These are phyloP conservation scores for Colletotrichum spaethianum DNA, from an alignment of 2,329 filamentous ascomycete species.

Conservation along the genomic window DNA sequence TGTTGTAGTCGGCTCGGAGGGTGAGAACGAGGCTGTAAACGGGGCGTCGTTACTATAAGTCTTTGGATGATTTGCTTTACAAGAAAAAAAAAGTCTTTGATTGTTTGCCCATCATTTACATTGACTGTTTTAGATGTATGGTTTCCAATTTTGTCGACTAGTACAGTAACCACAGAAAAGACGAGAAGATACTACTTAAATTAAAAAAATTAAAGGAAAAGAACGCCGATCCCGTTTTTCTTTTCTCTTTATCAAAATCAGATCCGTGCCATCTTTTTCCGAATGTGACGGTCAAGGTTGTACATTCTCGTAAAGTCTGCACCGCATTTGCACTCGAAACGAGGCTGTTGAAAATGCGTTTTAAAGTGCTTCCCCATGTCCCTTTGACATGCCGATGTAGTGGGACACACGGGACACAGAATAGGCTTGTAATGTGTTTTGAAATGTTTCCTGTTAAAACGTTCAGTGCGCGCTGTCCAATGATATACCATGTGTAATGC, in stretches of 20 bases:
- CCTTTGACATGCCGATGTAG: neutral
- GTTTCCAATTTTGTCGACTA: no score
- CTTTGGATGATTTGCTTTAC: no score
- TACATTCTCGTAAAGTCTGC: neutral
- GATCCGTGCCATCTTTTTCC: neutral
- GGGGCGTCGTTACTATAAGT: no score
- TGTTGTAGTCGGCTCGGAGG: no score
- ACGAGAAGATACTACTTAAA: no score
- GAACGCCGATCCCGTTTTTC: no score
- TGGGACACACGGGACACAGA: neutral
- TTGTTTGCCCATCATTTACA: neutral
- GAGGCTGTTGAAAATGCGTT: neutral
- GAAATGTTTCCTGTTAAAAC: neutral
- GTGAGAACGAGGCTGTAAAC: no score
- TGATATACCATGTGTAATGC: neutral
- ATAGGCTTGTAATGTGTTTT: neutral
- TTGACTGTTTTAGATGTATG: no score
- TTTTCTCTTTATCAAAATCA: no score
- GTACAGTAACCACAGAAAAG: no score
- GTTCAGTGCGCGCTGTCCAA: neutral
- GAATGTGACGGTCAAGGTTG: slow-evolving; percentile 2
- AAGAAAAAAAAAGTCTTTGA: neutral
- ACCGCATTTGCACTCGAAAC: neutral
- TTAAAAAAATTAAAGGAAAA: no score
- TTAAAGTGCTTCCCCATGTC: slow-evolving; percentile 7